These are phyloP conservation scores for Pyronema omphalodes DNA, from an alignment of 495 filamentous ascomycete species.

Conservation along the genomic window DNA sequence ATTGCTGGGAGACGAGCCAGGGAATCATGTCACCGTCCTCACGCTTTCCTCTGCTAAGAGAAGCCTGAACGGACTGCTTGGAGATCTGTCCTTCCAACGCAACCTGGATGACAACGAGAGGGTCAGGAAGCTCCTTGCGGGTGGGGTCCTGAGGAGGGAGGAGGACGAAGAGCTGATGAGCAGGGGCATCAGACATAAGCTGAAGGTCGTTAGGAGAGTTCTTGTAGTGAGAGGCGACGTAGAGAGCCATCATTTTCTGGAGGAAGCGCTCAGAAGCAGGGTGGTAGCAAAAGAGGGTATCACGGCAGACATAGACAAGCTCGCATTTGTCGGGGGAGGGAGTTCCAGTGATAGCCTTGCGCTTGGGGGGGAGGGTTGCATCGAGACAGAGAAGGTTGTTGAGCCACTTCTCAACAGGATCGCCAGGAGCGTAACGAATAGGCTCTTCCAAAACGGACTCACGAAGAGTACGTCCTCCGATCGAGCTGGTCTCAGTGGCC, in stretches of 20 bases:
- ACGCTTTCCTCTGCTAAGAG: conserved; percentile 70
- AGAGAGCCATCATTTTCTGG: conserved; percentile 93
- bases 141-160: conserved; percentile 71
- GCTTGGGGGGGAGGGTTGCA: conserved; percentile 65
- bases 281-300: conserved; percentile 96
- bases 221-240: conserved; percentile 97
- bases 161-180: conserved; percentile 90
- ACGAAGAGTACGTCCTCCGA: conserved; percentile 58
- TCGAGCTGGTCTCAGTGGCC: conserved; percentile 37
- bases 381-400: conserved; percentile 89
- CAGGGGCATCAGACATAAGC: conserved; percentile 92
- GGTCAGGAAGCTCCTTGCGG: conserved; percentile 65
- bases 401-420: conserved; percentile 88
- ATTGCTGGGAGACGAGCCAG: conserved; percentile 95
- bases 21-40: conserved; percentile 92
- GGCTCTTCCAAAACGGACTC: conserved; percentile 88
- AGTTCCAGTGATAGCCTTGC: conserved; percentile 54
- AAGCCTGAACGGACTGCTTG: conserved; percentile 74
- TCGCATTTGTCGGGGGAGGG: conserved; percentile 83
- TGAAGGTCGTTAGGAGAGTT: conserved; percentile 97
- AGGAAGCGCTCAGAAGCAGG: conserved; percentile 92
- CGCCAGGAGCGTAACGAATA: conserved; percentile 82
- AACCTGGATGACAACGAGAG: conserved; percentile 86
- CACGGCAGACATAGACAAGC: conserved; percentile 81
- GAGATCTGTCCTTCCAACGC: conserved; percentile 90